phyloP scores from a whole-genome alignment of 176 grass and related monocot species.

The Triticum turgidum region DNA sequence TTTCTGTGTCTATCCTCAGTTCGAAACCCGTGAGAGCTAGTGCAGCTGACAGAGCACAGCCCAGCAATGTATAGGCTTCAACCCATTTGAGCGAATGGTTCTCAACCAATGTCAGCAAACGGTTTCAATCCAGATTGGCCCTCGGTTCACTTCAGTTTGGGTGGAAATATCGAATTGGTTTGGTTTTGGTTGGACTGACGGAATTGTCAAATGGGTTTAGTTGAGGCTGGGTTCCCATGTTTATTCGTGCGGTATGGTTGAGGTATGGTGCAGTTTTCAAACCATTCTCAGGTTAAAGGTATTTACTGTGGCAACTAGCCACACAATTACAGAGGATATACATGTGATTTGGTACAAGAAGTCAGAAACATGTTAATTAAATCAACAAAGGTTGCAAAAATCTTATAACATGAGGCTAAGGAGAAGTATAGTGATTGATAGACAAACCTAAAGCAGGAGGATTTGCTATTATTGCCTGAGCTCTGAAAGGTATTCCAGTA shows the following conservation, averaged over 20 bases:
- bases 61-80: neutral
- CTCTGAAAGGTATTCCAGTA: slow-evolving; percentile 74
- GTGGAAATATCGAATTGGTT: neutral
- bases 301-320: neutral
- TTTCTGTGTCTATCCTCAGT: neutral
- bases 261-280: neutral
- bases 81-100: neutral
- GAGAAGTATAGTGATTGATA: slow-evolving; percentile 27
- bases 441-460: slow-evolving; percentile 92
- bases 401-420: slow-evolving; percentile 6
- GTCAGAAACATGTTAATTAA: neutral
- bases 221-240: neutral
- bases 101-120: neutral
- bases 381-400: slow-evolving; percentile 6
- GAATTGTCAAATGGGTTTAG: neutral
- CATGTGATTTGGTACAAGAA: neutral
- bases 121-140: neutral
- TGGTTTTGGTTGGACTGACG: neutral
- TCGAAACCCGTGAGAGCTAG: neutral
- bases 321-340: neutral
- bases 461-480: slow-evolving; percentile 97
- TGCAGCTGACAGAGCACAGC: neutral
- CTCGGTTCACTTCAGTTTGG: neutral
- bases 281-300: neutral
- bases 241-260: neutral